Conservation (phyloP, 495 filamentous ascomycete genomes). For the Daldinia bambusicola region DNA sequence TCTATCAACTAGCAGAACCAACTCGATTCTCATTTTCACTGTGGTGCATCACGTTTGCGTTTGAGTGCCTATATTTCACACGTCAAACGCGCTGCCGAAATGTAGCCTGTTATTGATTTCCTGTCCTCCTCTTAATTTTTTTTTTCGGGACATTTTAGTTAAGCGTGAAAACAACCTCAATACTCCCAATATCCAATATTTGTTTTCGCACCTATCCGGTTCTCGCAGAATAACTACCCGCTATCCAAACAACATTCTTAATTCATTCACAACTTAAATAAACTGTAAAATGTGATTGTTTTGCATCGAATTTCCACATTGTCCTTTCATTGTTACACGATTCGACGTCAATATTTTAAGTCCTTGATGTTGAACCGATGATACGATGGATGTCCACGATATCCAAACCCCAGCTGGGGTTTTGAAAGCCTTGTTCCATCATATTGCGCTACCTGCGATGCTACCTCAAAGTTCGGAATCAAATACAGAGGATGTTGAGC, state of each 20-base stretch:
- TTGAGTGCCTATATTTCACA: neutral
- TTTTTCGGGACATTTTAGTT: neutral
- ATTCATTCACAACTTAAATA: too few species aligned
- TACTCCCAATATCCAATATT: too few species aligned
- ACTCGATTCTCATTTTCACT: neutral
- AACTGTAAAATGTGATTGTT: too few species aligned
- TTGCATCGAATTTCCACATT: neutral
- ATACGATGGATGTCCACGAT: slow-evolving; percentile 12
- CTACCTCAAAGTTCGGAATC: slow-evolving; percentile 56
- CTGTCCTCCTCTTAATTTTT: neutral
- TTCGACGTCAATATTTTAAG: neutral
- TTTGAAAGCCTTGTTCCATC: slow-evolving; percentile 46
- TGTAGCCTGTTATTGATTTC: neutral
- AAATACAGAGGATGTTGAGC: slow-evolving; percentile 51
- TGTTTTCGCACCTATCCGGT: too few species aligned
- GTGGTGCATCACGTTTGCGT: neutral
- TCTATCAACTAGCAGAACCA: neutral
- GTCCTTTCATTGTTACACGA: neutral
- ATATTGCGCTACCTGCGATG: slow-evolving; percentile 56
- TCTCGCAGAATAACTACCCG: too few species aligned
- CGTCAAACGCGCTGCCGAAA: neutral
- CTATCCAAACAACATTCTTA: too few species aligned
- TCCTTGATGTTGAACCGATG: neutral
- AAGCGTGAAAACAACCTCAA: too few species aligned
- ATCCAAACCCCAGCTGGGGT: slow-evolving; percentile 20